A percentile compares a stretch with the other conserved stretches of the same genome.
phyloP scores from a whole-genome alignment of 1,284 basidiomycete genomes.

The Salmacisia buchloeana region DNA sequence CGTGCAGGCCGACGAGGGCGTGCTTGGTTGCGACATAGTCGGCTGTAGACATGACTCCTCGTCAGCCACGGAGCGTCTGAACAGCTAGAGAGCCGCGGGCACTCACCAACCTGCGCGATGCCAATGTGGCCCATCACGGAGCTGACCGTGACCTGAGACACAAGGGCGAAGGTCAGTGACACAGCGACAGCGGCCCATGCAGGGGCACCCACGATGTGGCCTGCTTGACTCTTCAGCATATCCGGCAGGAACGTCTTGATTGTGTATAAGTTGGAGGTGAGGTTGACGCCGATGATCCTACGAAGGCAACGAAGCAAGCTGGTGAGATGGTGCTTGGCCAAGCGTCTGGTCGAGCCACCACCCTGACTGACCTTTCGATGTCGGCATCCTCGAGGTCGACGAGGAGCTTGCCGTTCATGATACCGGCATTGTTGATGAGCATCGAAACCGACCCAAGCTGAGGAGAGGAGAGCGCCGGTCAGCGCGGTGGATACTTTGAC shows the following conservation, averaged over 20 bases:
- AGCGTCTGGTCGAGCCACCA: no score
- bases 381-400: constrained; percentile 72
- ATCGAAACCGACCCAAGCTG: constrained; percentile 58
- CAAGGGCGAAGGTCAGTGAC: neutral
- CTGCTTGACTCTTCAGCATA: constrained; percentile 69
- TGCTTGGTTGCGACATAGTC: constrained; percentile 50
- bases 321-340: neutral
- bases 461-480: no score
- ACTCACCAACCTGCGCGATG: constrained; percentile 72
- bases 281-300: constrained; percentile 85
- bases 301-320: neutral
- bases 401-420: constrained; percentile 79
- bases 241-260: constrained; percentile 86
- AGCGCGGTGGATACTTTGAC: no score
- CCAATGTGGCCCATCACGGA: constrained; percentile 73
- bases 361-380: constrained; percentile 53
- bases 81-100: no score
- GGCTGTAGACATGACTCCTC: constrained; percentile 12
- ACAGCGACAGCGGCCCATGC: neutral
- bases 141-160: constrained; percentile 43
- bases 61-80: neutral
- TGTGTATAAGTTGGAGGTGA: constrained; percentile 80
- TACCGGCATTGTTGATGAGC: constrained; percentile 91
- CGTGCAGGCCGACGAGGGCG: constrained; percentile 45
- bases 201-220: constrained; percentile 66